These are phyloP conservation scores for Plasmopara muralis DNA, from an alignment of 352 stramenopile genomes.

Conservation along the genomic window DNA sequence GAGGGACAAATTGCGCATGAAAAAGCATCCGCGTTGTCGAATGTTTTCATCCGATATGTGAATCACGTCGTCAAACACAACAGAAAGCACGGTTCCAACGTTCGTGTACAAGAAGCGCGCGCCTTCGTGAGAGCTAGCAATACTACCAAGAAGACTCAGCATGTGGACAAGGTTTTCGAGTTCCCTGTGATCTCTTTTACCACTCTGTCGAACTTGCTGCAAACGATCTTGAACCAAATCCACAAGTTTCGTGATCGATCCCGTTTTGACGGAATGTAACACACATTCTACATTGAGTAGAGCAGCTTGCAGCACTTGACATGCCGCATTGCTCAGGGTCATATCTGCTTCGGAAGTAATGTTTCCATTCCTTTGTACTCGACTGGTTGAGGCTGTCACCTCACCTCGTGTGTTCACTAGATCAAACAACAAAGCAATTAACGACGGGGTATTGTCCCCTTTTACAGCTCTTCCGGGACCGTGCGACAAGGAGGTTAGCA, in stretches of 20 bases:
- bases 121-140: conserved; percentile 43
- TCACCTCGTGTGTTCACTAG: conserved; percentile 19
- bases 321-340: conserved; percentile 27
- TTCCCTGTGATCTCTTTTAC: conserved; percentile 27
- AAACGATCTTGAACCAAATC: conserved; percentile 33
- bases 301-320: conserved; percentile 35
- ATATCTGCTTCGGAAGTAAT: conserved; percentile 12
- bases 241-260: conserved; percentile 34
- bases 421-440: conserved; percentile 20
- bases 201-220: conserved; percentile 27
- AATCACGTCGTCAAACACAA: conserved; percentile 50
- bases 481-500: conserved; percentile 15
- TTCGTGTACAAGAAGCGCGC: conserved; percentile 30
- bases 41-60: conserved; percentile 20
- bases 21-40: conserved; percentile 29
- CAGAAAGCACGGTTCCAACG: conserved; percentile 23
- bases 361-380: background rate
- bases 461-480: conserved; percentile 2
- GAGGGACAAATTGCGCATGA: conserved; percentile 56
- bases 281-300: conserved; percentile 52
- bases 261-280: conserved; percentile 34
- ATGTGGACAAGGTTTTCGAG: conserved; percentile 34
- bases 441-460: conserved; percentile 9
- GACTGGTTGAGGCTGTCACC: conserved; percentile 2
- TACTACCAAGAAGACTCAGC: conserved; percentile 34